Evolutionary conservation across 1,284 basidiomycete genomes (phyloP), one percentile per base, ranked within the genome.

Genomic region (Pseudozyma sp.): DNA sequence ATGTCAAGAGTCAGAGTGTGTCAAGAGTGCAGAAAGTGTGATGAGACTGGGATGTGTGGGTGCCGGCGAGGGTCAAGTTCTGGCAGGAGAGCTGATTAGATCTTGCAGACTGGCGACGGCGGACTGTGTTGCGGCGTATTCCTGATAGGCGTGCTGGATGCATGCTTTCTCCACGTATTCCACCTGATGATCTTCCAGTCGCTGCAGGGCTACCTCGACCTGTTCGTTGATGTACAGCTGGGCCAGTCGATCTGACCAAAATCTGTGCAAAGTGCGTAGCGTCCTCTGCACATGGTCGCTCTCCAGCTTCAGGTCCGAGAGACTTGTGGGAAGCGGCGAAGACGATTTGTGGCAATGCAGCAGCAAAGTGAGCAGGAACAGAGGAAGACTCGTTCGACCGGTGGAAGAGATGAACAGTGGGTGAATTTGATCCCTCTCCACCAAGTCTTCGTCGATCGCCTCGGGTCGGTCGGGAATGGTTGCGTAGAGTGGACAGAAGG

Each of bases 81-180:
- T 37, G 9, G 19, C 8, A 24, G 24, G 40, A 19, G 45, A 35
- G n/a, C 13, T 44, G 55, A 55, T 45, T 17, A 63, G 46, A 1
- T 63, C 55, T 42, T 37, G 14, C 17, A 63, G 49, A 0, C 24
- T 10, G 1, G 57, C 16, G 8, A 73, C 17, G 10, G 54, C 60
- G 1, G 39, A 17, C 2, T 13, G 19, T 14, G 63, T 34, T 0
- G 70, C 56, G 7, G 42, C 50, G 37, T 68, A 44, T 35, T 73
- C 65, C 52, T 73, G 70, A 19, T 64, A 64, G 1, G 70, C 70
- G 24, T 73, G 70, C 0, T 64, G 61, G 17, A 73, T 60, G 46
- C 34, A 50, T 4, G 70, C 64, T 24, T 61, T 60, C 16, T 48
- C 50, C 5, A 51, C 46, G 35, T 62, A 46, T 11, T 39, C 24